Percentiles rank a stretch among this genome's conserved stretches.
Evolutionary conservation across 1,139 yeast species (phyloP).

Genomic region (Sporopachydermia cereana): DNA sequence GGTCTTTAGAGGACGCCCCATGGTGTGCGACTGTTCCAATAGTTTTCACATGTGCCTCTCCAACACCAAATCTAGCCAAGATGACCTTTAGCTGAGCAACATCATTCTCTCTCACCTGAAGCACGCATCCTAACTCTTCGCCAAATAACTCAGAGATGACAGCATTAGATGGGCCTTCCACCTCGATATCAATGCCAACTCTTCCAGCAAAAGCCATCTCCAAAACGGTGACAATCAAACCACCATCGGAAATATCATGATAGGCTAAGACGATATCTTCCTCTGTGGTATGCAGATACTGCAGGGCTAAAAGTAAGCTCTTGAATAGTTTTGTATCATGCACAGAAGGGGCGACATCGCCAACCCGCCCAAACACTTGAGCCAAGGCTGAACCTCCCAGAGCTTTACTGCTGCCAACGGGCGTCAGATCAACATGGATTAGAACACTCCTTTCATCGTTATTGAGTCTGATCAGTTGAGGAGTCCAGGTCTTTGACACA

Average conservation of each 20-base stretch:
- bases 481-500: constrained; percentile 93
- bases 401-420: constrained; percentile 36
- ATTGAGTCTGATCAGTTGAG: constrained; percentile 45
- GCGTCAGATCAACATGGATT: constrained; percentile 73
- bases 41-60: constrained; percentile 40
- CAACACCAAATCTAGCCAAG: constrained; percentile 46
- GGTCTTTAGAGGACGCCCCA: constrained; percentile 36
- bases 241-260: constrained; percentile 98
- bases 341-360: constrained; percentile 75
- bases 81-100: constrained; percentile 42
- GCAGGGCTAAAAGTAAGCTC: constrained; percentile 56
- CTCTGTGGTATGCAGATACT: constrained; percentile 54
- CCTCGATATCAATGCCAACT: constrained; percentile 51
- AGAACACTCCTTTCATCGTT: constrained; percentile 40
- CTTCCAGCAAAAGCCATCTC: constrained; percentile 99
- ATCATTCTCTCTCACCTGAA: constrained; percentile 60
- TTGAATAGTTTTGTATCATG: constrained; percentile 54
- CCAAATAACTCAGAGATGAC: constrained; percentile 43
- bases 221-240: constrained; percentile 67
- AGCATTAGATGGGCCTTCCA: constrained; percentile 21
- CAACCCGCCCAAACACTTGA: constrained; percentile 84
- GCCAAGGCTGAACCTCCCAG: constrained; percentile 94
- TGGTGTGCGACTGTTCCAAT: constrained; percentile 50
- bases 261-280: constrained; percentile 62
- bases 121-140: constrained; percentile 94